These are phyloP conservation scores for Diophrys sp. DNA, from an alignment of 73 alveolate species.

Conservation along the genomic window DNA sequence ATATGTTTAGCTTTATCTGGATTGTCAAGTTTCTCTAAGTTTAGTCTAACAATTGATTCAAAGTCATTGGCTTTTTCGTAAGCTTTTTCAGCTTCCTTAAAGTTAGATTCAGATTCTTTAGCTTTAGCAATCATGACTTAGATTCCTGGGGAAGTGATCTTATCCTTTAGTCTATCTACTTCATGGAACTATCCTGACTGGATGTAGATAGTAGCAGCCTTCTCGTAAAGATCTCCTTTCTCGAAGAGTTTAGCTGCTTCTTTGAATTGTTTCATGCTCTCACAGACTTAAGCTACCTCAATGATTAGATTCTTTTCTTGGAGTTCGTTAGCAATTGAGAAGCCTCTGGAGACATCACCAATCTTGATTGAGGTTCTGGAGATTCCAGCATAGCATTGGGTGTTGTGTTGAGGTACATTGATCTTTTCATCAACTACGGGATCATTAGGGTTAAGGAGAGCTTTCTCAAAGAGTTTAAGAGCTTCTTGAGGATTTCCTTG, in stretches of 20 bases:
- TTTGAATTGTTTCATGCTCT: slow-evolving; percentile 68
- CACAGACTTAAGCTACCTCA: slow-evolving; percentile 92
- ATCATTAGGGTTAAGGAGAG: slow-evolving; percentile 67
- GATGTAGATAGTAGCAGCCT: slow-evolving; percentile 96
- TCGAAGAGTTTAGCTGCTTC: slow-evolving; percentile 98
- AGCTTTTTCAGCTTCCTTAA: slow-evolving; percentile 95
- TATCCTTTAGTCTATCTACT: slow-evolving; percentile 87
- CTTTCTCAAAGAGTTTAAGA: slow-evolving; percentile 87
- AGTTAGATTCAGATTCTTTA: slow-evolving; percentile 92
- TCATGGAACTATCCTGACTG: slow-evolving; percentile 79
- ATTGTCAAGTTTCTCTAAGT: slow-evolving; percentile 87
- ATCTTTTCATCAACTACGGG: slow-evolving; percentile 73
- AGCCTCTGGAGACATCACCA: slow-evolving; percentile 97
- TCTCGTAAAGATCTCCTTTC: slow-evolving; percentile 92
- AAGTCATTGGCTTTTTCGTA: slow-evolving; percentile 95
- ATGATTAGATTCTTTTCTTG: slow-evolving; percentile 81
- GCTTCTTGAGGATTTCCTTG: slow-evolving; percentile 95
- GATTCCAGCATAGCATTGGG: slow-evolving; percentile 96
- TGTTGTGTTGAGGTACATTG: slow-evolving; percentile 77
- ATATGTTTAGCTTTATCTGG: slow-evolving; percentile 93
- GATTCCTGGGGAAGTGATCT: slow-evolving; percentile 94
- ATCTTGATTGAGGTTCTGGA: slow-evolving; percentile 96
- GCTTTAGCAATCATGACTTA: slow-evolving; percentile 97
- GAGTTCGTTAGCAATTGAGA: slow-evolving; percentile 92
- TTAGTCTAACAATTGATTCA: slow-evolving; percentile 94